These are phyloP conservation scores for Apiotrichum laibachii DNA, from an alignment of 1,284 basidiomycete genomes.

Conservation along the genomic window DNA sequence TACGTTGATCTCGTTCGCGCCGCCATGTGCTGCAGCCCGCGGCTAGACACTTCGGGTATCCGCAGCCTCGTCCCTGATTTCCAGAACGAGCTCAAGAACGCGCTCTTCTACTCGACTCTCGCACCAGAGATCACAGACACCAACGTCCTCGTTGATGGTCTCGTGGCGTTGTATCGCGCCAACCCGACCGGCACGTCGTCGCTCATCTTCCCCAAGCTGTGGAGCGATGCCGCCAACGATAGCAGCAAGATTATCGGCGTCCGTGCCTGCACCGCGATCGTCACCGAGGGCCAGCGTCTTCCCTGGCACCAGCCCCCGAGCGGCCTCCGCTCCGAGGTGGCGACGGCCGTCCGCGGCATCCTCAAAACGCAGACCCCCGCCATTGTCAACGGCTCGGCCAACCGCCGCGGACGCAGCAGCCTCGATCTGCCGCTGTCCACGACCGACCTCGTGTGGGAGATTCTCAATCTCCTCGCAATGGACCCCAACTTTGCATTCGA, in stretches of 20 bases:
- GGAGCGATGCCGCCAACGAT: constrained; percentile 72
- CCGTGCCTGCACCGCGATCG: constrained; percentile 62
- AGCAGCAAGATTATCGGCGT: constrained; percentile 74
- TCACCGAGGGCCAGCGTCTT: constrained; percentile 41
- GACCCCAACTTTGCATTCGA: constrained; percentile 36
- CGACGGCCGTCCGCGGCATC: constrained; percentile 27
- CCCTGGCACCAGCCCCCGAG: constrained; percentile 33
- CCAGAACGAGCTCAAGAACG: constrained; percentile 67
- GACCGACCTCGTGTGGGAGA: constrained; percentile 30
- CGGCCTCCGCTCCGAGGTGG: constrained; percentile 26
- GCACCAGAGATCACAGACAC: constrained; percentile 63
- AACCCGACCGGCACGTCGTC: constrained; percentile 62
- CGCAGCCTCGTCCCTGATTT: constrained; percentile 66
- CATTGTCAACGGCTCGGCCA: constrained; percentile 9
- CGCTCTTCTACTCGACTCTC: constrained; percentile 37
- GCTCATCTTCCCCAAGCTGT: constrained; percentile 64
- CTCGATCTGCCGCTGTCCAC: constrained; percentile 22
- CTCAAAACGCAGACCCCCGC: constrained; percentile 26
- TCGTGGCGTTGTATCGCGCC: constrained; percentile 70
- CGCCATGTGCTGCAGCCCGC: constrained; percentile 64
- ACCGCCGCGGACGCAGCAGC: constrained; percentile 16
- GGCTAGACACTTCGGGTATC: constrained; percentile 60
- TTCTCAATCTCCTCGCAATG: constrained; percentile 31
- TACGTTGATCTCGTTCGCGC: constrained; percentile 78
- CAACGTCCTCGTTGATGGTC: constrained; percentile 70